These are phyloP conservation scores for Artemisia argyi DNA, from an alignment of 129 eudicot species.

Conservation along the genomic window DNA sequence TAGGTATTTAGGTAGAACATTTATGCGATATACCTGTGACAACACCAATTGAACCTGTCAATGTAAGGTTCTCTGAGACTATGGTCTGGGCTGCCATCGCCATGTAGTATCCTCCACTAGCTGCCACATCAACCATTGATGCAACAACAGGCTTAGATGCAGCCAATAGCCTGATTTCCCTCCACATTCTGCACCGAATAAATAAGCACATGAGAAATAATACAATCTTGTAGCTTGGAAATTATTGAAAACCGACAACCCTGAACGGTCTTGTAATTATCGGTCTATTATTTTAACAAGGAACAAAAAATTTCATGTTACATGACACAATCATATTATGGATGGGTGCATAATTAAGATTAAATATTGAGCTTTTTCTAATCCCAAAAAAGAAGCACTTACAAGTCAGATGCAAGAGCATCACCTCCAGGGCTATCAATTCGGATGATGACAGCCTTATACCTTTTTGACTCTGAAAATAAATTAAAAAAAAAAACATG, in stretches of 20 bases:
- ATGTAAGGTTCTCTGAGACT: slow-evolving; percentile 85
- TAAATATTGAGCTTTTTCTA: slow-evolving; percentile 1
- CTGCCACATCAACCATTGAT: slow-evolving; percentile 99
- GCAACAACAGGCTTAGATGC: slow-evolving; percentile 86
- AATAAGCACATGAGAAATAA: slow-evolving; percentile 1
- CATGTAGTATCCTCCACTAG: slow-evolving; percentile 99
- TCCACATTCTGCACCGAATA: slow-evolving; percentile 81
- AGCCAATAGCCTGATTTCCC: slow-evolving; percentile 85
- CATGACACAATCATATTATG: neutral
- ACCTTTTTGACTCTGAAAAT: slow-evolving; percentile 73
- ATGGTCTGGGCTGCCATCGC: slow-evolving; percentile 90
- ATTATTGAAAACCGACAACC: neutral
- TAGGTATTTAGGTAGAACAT: neutral
- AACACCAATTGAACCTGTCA: slow-evolving; percentile 98
- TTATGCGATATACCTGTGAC: slow-evolving; percentile 60
- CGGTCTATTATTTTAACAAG: neutral
- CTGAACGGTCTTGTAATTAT: neutral
- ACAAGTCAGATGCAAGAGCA: slow-evolving; percentile 97
- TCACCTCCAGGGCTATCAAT: slow-evolving; percentile 98
- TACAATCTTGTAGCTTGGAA: neutral
- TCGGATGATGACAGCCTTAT: slow-evolving; percentile 78
- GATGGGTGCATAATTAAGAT: slow-evolving; percentile 7
- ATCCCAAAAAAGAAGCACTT: slow-evolving; percentile 41
- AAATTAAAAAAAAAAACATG: slow-evolving; percentile 19
- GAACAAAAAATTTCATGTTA: neutral